A percentile compares a stretch with the other conserved stretches of the same genome.
Evolutionary conservation across 1,284 basidiomycete species (phyloP).

Genomic region (Tilletia setariae): DNA sequence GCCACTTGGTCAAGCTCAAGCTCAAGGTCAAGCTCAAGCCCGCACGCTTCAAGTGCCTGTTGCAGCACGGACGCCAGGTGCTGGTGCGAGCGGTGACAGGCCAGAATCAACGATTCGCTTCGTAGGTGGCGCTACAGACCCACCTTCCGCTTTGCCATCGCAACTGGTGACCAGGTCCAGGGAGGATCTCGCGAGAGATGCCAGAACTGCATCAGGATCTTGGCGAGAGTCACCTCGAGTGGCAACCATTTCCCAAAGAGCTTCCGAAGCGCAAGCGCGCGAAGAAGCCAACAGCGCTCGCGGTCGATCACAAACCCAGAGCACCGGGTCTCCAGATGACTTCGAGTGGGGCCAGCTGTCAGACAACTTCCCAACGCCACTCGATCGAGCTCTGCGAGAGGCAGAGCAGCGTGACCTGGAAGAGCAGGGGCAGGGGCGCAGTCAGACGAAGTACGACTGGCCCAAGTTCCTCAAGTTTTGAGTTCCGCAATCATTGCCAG

Average conservation of each 20-base stretch:
- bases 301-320: background rate
- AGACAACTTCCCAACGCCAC: conserved; percentile 6
- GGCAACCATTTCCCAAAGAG: background rate
- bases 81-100: background rate
- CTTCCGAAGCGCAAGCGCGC: background rate
- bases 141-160: background rate
- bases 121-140: background rate
- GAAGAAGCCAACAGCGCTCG: background rate
- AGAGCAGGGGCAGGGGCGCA: conserved; percentile 3
- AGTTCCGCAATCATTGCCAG: background rate
- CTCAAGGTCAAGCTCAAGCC: background rate
- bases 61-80: background rate
- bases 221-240: conserved; percentile 10
- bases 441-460: background rate
- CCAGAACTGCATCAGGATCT: background rate
- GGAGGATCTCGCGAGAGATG: background rate
- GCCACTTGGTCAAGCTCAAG: background rate
- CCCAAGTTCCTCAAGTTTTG: conserved; percentile 8
- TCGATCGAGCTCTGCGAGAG: conserved; percentile 9
- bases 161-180: background rate
- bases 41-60: background rate
- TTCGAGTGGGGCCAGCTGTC: conserved; percentile 2
- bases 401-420: conserved; percentile 12
- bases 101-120: background rate
- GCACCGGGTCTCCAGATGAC: background rate